These are phyloP conservation scores for Sugiyamaella qingdaonensis DNA, from an alignment of 805 yeast species.

Conservation along the genomic window DNA sequence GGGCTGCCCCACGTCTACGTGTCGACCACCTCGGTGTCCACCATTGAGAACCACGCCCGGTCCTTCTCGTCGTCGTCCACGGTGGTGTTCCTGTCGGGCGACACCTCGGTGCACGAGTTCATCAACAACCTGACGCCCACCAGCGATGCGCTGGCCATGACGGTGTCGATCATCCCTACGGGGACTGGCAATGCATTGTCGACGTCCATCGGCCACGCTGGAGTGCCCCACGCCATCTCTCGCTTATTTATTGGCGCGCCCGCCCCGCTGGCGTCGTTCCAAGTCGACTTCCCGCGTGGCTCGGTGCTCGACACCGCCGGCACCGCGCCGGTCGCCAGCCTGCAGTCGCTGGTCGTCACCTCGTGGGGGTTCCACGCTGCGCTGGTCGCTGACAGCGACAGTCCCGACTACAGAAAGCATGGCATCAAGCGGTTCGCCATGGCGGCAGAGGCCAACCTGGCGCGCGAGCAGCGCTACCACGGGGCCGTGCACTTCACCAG, in stretches of 20 bases:
- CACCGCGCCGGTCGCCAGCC: conserved; percentile 34
- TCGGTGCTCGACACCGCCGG: conserved; percentile 19
- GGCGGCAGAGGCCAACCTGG: conserved; percentile 59
- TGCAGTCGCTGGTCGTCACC: conserved; percentile 49
- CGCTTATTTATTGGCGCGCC: conserved; percentile 26
- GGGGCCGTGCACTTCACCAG: conserved; percentile 35
- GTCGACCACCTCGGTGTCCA: conserved; percentile 30
- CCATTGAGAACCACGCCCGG: conserved; percentile 31
- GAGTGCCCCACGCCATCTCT: conserved; percentile 29
- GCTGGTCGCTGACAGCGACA: conserved; percentile 73
- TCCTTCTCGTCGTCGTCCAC: conserved; percentile 35
- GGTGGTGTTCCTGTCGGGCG: conserved; percentile 72
- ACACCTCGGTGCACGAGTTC: conserved; percentile 77
- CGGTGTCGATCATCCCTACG: conserved; percentile 49
- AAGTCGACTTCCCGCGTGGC: conserved; percentile 41
- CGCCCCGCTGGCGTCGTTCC: conserved; percentile 43
- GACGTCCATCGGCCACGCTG: conserved; percentile 46
- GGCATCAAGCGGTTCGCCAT: conserved; percentile 65
- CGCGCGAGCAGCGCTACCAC: conserved; percentile 46
- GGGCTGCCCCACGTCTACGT: conserved; percentile 34
- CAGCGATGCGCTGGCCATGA: conserved; percentile 19
- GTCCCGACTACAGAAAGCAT: conserved; percentile 56
- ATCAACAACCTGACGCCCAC: conserved; percentile 45
- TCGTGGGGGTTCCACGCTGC: conserved; percentile 89
- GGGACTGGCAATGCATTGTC: conserved; percentile 89